Conservation (phyloP, 140 eudicot species). For the Stevia rebaudiana region DNA sequence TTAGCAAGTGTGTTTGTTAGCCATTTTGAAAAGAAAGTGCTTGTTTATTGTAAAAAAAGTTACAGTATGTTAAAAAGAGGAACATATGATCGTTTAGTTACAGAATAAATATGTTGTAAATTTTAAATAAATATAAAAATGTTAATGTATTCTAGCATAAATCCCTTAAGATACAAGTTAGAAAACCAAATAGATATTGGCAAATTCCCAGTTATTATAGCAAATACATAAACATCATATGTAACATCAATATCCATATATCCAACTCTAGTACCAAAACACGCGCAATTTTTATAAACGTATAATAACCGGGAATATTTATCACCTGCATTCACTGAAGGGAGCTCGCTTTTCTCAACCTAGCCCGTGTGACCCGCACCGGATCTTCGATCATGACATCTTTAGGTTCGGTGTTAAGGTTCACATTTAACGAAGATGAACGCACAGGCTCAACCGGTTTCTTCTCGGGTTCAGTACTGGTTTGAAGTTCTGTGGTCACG, state of each 20-base stretch:
- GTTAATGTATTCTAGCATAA: too few relatives aligned
- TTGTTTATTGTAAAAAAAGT: too few relatives aligned
- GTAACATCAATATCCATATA: conserved; percentile 24
- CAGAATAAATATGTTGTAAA: too few relatives aligned
- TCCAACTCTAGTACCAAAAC: conserved; percentile 19
- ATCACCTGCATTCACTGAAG: conserved; percentile 31
- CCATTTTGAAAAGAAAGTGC: too few relatives aligned
- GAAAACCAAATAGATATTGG: too few relatives aligned
- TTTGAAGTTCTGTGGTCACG: conserved; percentile 23
- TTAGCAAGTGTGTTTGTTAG: too few relatives aligned
- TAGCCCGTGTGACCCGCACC: conserved; percentile 56
- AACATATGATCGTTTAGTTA: too few relatives aligned
- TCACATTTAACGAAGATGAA: conserved; percentile 29
- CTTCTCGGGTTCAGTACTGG: conserved; percentile 27
- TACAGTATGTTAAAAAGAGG: too few relatives aligned
- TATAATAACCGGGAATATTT: not conserved
- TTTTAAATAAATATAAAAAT: too few relatives aligned
- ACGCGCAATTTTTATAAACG: conserved; percentile 18
- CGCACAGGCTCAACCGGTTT: conserved; percentile 28
- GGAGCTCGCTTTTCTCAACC: conserved; percentile 54
- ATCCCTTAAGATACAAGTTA: too few relatives aligned
- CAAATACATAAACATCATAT: conserved; percentile 14
- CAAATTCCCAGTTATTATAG: not conserved
- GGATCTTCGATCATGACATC: conserved; percentile 57
- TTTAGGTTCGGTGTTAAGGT: conserved; percentile 22